phyloP scores from a whole-genome alignment of 2,329 filamentous ascomycete species.

The Cadophora luteo-olivacea region DNA sequence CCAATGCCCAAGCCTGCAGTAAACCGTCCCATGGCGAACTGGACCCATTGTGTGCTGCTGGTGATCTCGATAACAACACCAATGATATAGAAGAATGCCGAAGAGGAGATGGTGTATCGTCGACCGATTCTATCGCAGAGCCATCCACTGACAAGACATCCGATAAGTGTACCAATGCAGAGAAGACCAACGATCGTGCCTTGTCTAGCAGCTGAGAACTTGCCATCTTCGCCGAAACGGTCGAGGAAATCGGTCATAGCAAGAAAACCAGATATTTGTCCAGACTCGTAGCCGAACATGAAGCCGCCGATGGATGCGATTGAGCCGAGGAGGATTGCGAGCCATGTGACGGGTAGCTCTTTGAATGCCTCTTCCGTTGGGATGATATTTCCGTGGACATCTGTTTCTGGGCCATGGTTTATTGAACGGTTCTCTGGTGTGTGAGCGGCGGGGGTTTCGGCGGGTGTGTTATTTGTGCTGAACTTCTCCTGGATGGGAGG shows the following conservation, averaged over 20 bases:
- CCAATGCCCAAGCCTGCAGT: conserved; percentile 73
- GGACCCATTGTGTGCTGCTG: conserved; percentile 62
- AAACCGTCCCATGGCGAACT: conserved; percentile 68
- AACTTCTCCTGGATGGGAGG: conserved; percentile 22
- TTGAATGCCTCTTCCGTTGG: conserved; percentile 17
- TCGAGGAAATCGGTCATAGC: conserved; percentile 61
- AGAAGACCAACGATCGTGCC: conserved; percentile 70
- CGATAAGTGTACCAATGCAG: conserved; percentile 64
- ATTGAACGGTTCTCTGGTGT: conserved; percentile 27
- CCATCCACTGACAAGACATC: conserved; percentile 63
- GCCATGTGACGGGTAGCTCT: conserved; percentile 42
- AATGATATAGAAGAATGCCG: conserved; percentile 67
- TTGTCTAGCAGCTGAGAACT: conserved; percentile 64
- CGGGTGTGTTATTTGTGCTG: conserved; percentile 18
- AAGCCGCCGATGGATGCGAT: conserved; percentile 62
- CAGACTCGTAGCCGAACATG: conserved; percentile 56
- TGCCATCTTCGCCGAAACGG: conserved; percentile 57
- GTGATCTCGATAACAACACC: conserved; percentile 71
- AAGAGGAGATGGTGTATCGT: conserved; percentile 65
- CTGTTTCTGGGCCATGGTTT: not conserved
- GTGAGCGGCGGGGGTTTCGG: conserved; percentile 26
- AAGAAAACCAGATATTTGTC: conserved; percentile 62
- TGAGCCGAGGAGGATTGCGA: conserved; percentile 56
- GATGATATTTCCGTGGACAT: not conserved
- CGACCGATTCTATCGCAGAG: conserved; percentile 68